phyloP scores from a whole-genome alignment of 495 filamentous ascomycete species.

The Schizothecium vesticola region DNA sequence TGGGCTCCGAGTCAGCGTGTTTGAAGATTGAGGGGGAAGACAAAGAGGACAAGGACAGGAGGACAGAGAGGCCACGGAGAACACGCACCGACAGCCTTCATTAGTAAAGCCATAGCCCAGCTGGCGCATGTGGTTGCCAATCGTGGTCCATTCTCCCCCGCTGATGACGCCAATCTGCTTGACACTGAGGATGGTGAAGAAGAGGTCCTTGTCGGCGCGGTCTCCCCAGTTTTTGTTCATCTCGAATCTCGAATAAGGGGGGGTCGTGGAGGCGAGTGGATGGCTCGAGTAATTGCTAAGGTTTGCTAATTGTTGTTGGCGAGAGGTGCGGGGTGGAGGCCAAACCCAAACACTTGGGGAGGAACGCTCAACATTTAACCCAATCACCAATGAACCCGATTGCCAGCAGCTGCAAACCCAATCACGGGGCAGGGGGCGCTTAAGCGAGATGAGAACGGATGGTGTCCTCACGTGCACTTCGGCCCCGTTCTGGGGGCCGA shows the following conservation, averaged over 20 bases:
- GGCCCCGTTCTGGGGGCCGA: background rate
- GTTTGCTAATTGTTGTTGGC: slow-evolving; percentile 25
- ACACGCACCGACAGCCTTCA: slow-evolving; percentile 48
- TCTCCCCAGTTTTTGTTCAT: slow-evolving; percentile 54
- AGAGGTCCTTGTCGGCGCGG: slow-evolving; percentile 48
- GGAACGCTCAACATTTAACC: slow-evolving; percentile 23
- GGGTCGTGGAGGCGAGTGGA: slow-evolving; percentile 14
- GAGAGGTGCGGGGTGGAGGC: slow-evolving; percentile 8
- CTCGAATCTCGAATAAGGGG: slow-evolving; percentile 2
- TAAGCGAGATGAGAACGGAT: background rate
- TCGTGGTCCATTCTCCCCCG: slow-evolving; percentile 48
- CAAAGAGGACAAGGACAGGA: no score
- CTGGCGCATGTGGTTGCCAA: slow-evolving; percentile 46
- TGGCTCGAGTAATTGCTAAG: slow-evolving; percentile 31
- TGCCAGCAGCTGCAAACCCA: background rate
- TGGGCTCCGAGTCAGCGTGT: slow-evolving; percentile 16
- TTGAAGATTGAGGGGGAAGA: no score
- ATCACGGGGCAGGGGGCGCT: background rate
- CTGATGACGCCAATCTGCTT: slow-evolving; percentile 52
- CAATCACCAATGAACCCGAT: background rate
- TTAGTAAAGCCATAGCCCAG: slow-evolving; percentile 50
- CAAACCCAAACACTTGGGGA: slow-evolving; percentile 18
- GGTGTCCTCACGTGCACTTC: background rate
- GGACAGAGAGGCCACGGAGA: background rate
- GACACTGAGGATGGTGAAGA: slow-evolving; percentile 50